A percentile compares a stretch with the other conserved stretches of the same genome.
These are phyloP conservation scores for Penicillium sp. DNA, from an alignment of 2,329 filamentous ascomycete genomes.

Conservation along the genomic window DNA sequence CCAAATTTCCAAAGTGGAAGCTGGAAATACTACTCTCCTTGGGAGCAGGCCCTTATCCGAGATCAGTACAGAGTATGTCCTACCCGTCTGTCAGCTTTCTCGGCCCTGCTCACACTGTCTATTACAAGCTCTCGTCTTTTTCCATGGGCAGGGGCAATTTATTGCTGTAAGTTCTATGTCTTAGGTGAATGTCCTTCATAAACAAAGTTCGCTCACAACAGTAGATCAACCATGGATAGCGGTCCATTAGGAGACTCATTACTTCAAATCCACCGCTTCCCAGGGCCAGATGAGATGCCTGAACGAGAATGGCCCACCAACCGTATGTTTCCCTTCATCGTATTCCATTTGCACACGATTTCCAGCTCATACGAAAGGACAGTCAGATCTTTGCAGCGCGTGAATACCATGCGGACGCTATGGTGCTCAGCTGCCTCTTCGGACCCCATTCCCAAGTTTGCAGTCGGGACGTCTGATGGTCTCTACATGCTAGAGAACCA, in stretches of 20 bases:
- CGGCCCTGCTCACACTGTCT: constrained; percentile 37
- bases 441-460: constrained; percentile 32
- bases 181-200: too few species aligned
- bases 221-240: constrained; percentile 39
- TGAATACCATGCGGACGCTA: too few species aligned
- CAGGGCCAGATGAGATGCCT: constrained; percentile 33
- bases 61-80: constrained; percentile 34
- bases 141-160: too few species aligned
- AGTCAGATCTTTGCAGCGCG: too few species aligned
- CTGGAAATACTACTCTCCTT: constrained; percentile 34
- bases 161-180: too few species aligned
- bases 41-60: constrained; percentile 34
- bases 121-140: constrained; percentile 29
- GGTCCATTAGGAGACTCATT: constrained; percentile 34
- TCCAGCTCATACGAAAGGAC: too few species aligned
- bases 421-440: constrained; percentile 32
- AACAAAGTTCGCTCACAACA: too few species aligned
- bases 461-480: constrained; percentile 39
- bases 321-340: too few species aligned
- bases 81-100: too few species aligned
- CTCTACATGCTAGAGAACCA: constrained; percentile 34
- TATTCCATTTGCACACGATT: too few species aligned
- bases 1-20: constrained; percentile 31
- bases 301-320: too few species aligned
- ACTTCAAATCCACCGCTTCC: constrained; percentile 31